Percentiles rank a stretch among this genome's conserved stretches.
phyloP scores from a whole-genome alignment of 345 rosid genomes.

The Rhizophora apiculata region DNA sequence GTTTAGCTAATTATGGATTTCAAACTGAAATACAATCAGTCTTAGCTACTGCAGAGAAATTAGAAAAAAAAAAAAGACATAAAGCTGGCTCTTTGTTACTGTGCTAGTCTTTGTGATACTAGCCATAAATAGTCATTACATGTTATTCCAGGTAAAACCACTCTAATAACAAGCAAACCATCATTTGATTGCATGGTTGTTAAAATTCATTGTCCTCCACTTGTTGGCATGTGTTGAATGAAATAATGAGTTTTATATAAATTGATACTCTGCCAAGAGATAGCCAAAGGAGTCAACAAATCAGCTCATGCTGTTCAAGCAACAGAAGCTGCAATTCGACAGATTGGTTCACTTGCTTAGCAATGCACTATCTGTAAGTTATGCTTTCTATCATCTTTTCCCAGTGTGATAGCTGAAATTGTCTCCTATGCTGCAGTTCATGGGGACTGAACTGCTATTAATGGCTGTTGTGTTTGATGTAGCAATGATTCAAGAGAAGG shows the following conservation, averaged over 20 bases:
- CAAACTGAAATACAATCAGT: no score
- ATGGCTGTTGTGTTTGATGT: slow-evolving; percentile 18
- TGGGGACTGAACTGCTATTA: slow-evolving; percentile 1
- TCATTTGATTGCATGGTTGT: no score
- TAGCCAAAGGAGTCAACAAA: slow-evolving; percentile 77
- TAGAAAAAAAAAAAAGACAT: no score
- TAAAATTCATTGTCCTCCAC: no score
- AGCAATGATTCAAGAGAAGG: slow-evolving; percentile 94
- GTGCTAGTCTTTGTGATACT: no score
- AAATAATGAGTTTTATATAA: neutral
- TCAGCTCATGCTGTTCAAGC: slow-evolving; percentile 87
- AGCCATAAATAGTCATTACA: no score
- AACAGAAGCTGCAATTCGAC: slow-evolving; percentile 82
- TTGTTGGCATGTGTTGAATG: no score
- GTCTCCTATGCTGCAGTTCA: neutral
- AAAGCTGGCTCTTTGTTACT: no score
- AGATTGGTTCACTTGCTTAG: slow-evolving; percentile 72
- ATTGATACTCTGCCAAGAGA: slow-evolving; percentile 61
- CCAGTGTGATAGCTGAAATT: neutral
- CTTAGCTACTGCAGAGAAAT: no score
- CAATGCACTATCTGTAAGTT: slow-evolving; percentile 74
- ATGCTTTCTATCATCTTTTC: neutral
- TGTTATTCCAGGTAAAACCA: no score
- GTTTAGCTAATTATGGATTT: no score
- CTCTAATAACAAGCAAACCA: no score